Evolutionary conservation across 2,329 filamentous ascomycete genomes (phyloP), one percentile per base, ranked within the genome.

Genomic region (Orbilia javanica): DNA sequence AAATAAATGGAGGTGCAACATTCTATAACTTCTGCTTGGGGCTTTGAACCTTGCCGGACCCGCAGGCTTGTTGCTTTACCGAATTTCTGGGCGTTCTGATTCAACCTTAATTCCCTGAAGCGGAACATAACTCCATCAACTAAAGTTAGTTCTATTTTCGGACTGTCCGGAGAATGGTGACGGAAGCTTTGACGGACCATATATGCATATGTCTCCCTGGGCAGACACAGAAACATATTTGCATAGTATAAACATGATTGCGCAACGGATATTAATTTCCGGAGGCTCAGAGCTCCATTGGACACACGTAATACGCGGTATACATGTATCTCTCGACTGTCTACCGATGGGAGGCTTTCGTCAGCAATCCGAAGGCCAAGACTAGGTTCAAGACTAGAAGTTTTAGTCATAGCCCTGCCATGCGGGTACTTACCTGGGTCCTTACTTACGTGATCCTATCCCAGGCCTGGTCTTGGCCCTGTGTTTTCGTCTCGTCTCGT

Each of bases 301-400:
- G 11, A 57, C 65, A 22, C 31, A 72, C 68, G 68, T 72, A 72
- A 72, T 52, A 25, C 29, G n/a, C n/a, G n/a, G n/a, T n/a, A n/a
- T 57, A 27, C 50, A 22, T 36, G n/a, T n/a, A 60, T 60, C 52
- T 44, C 52, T 29, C 31, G 52, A 46, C 22, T 42, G 10, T 46
- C 22, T 55, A 22, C 2, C 42, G 44, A 18, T 25, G 31, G 34
- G 20, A 64, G n/a, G 57, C 57, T 44, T 64, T 72, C 68, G 68
- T 72, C 68, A 72, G 68, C 68, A 27, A 34, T 25, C 15, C 20
- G 20, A 27, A 8, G 34, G 20, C 18, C 34, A 42, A 42, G 52
- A 20, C 18, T 13, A 34, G 11, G 48, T 34, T 55, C 29, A 36
- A 60, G n/a, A 55, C 52, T 15, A 36, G 46, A 50, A 36, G 29